Percentiles rank a stretch among this genome's conserved stretches.
phyloP scores from a whole-genome alignment of 129 eudicot species.

The Kitagawia praeruptora region DNA sequence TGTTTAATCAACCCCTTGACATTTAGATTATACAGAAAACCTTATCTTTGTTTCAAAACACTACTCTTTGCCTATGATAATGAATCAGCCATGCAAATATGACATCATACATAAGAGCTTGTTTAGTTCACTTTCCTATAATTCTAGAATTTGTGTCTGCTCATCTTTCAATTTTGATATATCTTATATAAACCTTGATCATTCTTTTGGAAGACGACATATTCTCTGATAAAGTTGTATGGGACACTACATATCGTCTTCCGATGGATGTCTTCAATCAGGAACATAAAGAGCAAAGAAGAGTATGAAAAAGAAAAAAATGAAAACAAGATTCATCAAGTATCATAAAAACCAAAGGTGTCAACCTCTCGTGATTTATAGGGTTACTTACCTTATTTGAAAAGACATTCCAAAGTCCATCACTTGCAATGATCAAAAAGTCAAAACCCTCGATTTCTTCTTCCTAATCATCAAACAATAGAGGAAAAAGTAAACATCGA shows the following conservation, averaged over 20 bases:
- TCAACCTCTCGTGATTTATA: slow-evolving; percentile 3
- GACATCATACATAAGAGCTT: not conserved
- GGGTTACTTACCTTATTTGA: slow-evolving; percentile 51
- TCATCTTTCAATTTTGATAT: not conserved
- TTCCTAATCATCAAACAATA: slow-evolving; percentile 34
- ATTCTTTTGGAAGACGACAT: not conserved
- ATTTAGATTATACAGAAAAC: not conserved
- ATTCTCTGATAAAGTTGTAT: not conserved
- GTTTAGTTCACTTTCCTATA: not conserved
- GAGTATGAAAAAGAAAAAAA: not conserved
- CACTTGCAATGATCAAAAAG: slow-evolving; percentile 72
- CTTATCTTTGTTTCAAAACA: not conserved
- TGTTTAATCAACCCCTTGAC: not conserved
- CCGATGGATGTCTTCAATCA: not conserved
- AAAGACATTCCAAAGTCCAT: slow-evolving; percentile 79
- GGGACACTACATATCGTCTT: not conserved
- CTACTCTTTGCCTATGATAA: not conserved
- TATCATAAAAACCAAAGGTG: slow-evolving; percentile 7
- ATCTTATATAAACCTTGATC: not conserved
- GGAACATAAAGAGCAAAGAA: not conserved
- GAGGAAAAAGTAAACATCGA: not conserved
- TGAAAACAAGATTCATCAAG: not conserved
- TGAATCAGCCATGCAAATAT: not conserved
- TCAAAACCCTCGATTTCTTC: slow-evolving; percentile 65
- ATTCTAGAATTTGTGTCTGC: not conserved